phyloP scores from a whole-genome alignment of 345 rosid species.

The Chamaenerion angustifolium region DNA sequence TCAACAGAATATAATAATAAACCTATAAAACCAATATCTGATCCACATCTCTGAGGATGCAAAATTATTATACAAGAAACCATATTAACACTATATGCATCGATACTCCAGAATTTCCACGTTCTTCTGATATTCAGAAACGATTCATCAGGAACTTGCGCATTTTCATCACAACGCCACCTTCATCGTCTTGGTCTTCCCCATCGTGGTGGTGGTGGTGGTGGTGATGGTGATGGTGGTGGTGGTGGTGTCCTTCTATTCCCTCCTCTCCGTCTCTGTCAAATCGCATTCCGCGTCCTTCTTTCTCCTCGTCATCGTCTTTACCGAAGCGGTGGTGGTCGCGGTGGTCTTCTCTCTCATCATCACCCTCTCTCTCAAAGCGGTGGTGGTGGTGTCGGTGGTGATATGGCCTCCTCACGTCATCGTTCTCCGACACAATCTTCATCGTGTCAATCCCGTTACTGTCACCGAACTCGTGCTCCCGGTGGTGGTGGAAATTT shows the following conservation, averaged over 20 bases:
- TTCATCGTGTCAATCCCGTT: background rate
- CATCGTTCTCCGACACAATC: background rate
- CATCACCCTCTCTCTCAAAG: background rate
- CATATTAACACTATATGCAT: background rate
- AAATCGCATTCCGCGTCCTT: too few species aligned
- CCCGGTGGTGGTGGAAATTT: background rate
- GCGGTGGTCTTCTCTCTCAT: background rate
- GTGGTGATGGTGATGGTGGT: background rate
- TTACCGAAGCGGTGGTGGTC: conserved; percentile 4
- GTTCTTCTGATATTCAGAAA: conserved; percentile 13
- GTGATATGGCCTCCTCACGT: background rate
- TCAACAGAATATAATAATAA: too few species aligned
- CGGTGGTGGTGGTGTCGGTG: conserved; percentile 3
- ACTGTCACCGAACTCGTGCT: conserved; percentile 1
- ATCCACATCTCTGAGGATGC: too few species aligned
- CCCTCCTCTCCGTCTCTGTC: conserved; percentile 6
- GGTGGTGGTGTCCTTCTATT: conserved; percentile 5
- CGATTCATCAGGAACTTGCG: conserved; percentile 28
- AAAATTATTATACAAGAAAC: too few species aligned
- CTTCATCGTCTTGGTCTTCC: conserved; percentile 7
- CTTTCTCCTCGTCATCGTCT: too few species aligned
- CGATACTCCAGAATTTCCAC: too few species aligned
- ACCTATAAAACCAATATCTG: too few species aligned
- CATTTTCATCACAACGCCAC: conserved; percentile 18
- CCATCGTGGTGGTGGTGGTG: conserved; percentile 7